Conservation (phyloP, 1,139 yeast species). For the Magnusiomyces paraingens region DNA sequence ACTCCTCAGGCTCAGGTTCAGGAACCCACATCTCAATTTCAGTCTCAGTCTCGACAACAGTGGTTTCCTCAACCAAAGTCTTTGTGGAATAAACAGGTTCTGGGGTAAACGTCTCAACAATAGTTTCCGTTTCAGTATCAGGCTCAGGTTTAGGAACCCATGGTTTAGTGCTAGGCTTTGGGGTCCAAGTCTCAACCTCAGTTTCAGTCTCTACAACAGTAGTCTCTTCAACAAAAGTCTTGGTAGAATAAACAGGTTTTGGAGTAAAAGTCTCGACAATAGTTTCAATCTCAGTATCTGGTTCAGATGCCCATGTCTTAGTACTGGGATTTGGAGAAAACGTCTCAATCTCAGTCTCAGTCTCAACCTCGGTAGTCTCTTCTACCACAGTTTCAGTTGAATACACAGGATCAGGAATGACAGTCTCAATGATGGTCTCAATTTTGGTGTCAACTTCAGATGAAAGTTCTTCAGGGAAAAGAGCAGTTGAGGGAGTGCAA, state of each 20-base stretch:
- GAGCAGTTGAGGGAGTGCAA: background rate
- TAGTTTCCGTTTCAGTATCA: background rate
- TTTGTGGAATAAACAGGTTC: background rate
- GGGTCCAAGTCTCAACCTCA: background rate
- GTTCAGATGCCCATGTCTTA: background rate
- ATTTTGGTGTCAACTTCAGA: background rate
- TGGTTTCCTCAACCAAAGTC: background rate
- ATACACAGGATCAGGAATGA: background rate
- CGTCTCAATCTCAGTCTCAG: background rate
- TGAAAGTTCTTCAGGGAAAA: background rate
- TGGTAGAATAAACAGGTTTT: background rate
- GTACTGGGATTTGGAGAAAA: background rate
- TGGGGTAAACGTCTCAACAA: background rate
- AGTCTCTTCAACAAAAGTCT: background rate
- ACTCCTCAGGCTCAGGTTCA: background rate
- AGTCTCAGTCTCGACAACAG: background rate
- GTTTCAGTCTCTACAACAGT: background rate
- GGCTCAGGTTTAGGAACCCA: background rate
- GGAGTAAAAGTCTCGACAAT: background rate
- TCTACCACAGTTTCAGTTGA: background rate
- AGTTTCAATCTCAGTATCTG: background rate
- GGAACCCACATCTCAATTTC: background rate
- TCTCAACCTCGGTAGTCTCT: background rate
- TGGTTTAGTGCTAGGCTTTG: background rate
- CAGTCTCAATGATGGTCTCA: background rate